Percentiles rank a stretch among this genome's conserved stretches.
Conservation (phyloP, 768 basidiomycete genomes). For the Suillus fuscotomentosus region DNA sequence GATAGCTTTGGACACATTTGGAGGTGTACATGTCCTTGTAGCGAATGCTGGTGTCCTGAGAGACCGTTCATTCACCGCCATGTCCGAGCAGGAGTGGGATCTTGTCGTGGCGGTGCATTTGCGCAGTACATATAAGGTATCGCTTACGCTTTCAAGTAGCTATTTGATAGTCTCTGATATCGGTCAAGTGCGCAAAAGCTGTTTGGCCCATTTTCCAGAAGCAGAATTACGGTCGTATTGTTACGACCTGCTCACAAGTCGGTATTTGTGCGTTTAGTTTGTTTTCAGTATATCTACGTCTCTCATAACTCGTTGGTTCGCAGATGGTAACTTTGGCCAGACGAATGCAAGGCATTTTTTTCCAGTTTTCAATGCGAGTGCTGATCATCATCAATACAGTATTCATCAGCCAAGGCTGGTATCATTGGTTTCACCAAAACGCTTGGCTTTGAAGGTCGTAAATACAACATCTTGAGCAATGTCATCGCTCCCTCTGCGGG, state of each 20-base stretch:
- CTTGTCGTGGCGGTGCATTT: conserved; percentile 86
- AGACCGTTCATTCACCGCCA: conserved; percentile 88
- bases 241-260: conserved; percentile 91
- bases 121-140: conserved; percentile 85
- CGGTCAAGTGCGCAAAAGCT: conserved; percentile 77
- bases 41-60: conserved; percentile 94
- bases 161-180: neutral
- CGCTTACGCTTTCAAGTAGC: conserved; percentile 1
- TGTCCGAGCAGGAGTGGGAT: conserved; percentile 95
- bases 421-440: conserved; percentile 90
- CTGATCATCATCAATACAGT: conserved; percentile 39
- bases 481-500: conserved; percentile 85
- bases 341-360: conserved; percentile 58
- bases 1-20: conserved; percentile 82
- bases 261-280: conserved; percentile 74
- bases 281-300: neutral
- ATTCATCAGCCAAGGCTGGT: conserved; percentile 90
- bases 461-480: conserved; percentile 90
- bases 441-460: conserved; percentile 87
- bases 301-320: conserved; percentile 3
- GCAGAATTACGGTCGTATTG: conserved; percentile 94
- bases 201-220: conserved; percentile 97
- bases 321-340: conserved; percentile 95
- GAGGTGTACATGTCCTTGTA: conserved; percentile 81
- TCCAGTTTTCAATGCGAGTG: neutral